Percentiles rank a stretch among this genome's conserved stretches.
phyloP scores from a whole-genome alignment of 495 filamentous ascomycete genomes.

The Aspergillus olivimuriae region DNA sequence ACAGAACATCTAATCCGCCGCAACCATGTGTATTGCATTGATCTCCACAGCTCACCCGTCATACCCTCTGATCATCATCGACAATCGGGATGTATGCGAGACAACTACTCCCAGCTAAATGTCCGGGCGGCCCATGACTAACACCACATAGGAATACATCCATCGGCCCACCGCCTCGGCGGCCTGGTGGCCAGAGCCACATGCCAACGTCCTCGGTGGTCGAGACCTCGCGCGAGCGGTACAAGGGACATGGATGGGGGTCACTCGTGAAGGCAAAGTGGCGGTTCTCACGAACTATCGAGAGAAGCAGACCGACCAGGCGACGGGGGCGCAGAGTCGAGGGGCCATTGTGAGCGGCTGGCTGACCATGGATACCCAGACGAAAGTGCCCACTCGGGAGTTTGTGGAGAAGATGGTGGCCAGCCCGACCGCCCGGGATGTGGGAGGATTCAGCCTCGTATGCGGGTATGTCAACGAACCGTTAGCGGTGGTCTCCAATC shows the following conservation, averaged over 20 bases:
- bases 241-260: constrained; percentile 88
- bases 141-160: constrained; percentile 64
- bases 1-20: no score
- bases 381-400: constrained; percentile 39
- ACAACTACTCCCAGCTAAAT: neutral
- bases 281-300: constrained; percentile 94
- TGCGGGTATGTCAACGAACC: constrained; percentile 76
- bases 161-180: constrained; percentile 77
- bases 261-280: constrained; percentile 77
- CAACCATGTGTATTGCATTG: constrained; percentile 83
- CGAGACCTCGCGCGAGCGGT: constrained; percentile 60
- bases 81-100: constrained; percentile 77
- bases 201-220: constrained; percentile 57
- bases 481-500: constrained; percentile 83
- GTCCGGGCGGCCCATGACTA: constrained; percentile 4
- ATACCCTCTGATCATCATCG: constrained; percentile 83
- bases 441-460: constrained; percentile 89
- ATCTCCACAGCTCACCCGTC: constrained; percentile 83
- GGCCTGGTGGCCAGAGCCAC: constrained; percentile 70
- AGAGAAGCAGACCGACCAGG: constrained; percentile 49
- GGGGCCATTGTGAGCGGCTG: constrained; percentile 86
- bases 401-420: constrained; percentile 66
- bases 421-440: constrained; percentile 42
- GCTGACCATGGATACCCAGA: constrained; percentile 44
- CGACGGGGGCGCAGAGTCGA: constrained; percentile 58